Evolutionary conservation across 768 basidiomycete species (phyloP).

Genomic region (Megacollybia marginata): DNA sequence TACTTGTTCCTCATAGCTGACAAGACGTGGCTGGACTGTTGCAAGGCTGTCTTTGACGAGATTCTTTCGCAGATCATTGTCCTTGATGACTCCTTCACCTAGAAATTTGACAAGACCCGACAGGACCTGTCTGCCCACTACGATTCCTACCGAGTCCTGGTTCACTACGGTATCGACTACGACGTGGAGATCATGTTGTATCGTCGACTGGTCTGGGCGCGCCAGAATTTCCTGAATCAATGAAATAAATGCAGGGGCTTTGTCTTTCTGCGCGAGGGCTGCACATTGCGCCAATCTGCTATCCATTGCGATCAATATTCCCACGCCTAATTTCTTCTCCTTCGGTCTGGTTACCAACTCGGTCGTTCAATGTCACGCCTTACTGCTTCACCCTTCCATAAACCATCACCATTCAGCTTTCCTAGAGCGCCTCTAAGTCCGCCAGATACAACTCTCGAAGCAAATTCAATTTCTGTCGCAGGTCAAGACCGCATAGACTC

Average conservation of each 20-base stretch:
- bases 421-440: constrained; percentile 32
- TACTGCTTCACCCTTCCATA: constrained; percentile 35
- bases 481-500: constrained; percentile 5
- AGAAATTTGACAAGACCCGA: constrained; percentile 75
- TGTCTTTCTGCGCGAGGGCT: constrained; percentile 75
- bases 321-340: constrained; percentile 1
- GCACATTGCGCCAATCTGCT: constrained; percentile 55
- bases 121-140: constrained; percentile 83
- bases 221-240: constrained; percentile 64
- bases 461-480: constrained; percentile 5
- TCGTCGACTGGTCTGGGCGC: constrained; percentile 33
- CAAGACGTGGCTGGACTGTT: constrained; percentile 68
- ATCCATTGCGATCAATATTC: constrained; percentile 42
- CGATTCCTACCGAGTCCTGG: constrained; percentile 74
- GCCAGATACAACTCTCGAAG: constrained; percentile 29
- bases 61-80: constrained; percentile 54
- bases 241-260: constrained; percentile 64
- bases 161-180: constrained; percentile 79
- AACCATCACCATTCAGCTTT: constrained; percentile 38
- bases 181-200: constrained; percentile 53
- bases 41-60: constrained; percentile 72
- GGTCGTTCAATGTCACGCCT: constrained; percentile 31
- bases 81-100: constrained; percentile 44
- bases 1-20: constrained; percentile 95
- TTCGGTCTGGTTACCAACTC: constrained; percentile 1